Base-by-base conservation (phyloP, 2,329 filamentous ascomycete genomes). In the Alternaria sp. region DNA sequence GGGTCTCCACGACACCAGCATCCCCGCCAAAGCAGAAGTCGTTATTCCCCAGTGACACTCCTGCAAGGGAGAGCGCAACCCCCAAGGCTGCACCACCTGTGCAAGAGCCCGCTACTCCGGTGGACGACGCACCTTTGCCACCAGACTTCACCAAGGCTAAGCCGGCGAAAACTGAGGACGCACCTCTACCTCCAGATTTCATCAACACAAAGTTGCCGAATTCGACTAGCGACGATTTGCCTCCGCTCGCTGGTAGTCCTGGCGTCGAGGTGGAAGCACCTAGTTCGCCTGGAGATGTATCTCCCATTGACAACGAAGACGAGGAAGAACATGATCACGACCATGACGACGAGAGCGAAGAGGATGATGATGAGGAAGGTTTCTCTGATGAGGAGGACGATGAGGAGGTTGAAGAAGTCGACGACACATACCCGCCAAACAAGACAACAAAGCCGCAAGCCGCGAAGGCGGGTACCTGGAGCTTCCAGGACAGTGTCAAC, bases 171-270 rank as follows among this genome's bases (percentile, higher is more conserved):
- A n/a, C 36, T 19, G 65, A 80, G 12, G 75, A 78, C 54, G 76
- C 77, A 17, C 79, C 79, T 23, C 69, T 81, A 17, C 78, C 78
- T 19, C 79, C 78, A 10, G 78, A 80, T 57, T 74, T 73, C 25
- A 67, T 72, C 26, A 73, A 69, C 30, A 70, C 67, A 26, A 77
- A 77, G 21, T 69, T 58, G 19, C 65, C 74, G 2, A 73, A 79
- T 59, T 65, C 69, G 23, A 65, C 68, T 12, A 74, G 76, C 45
- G 81, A 84, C 28, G 83, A 80, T 44, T 49, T 81, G 13, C 80
- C 80, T 36, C 83, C 83, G 6, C 75, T 85, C 30, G 83, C 83
- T 32, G 83, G 83, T 13, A 84, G 82, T 45, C 83, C 83, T n/a
- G 80, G 82, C 19, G 74, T 84, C 11, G 80, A 84, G 53, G 74